A percentile compares a stretch with the other conserved stretches of the same genome.
phyloP scores from a whole-genome alignment of 31 red algal genomes.

The Odonthalia washingtoniensis region DNA sequence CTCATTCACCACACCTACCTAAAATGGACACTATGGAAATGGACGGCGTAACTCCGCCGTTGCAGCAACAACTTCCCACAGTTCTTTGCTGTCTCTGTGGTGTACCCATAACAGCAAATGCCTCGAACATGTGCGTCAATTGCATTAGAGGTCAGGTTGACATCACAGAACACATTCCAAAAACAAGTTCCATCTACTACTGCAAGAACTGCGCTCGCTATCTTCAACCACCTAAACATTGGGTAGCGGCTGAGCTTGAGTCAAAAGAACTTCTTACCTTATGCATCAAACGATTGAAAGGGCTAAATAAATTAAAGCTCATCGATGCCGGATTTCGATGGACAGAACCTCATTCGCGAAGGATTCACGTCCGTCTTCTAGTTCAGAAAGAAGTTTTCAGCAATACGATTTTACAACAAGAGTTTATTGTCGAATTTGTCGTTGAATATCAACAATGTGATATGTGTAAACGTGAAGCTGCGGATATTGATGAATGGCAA shows the following conservation, averaged over 20 bases:
- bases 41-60: conserved; percentile 41
- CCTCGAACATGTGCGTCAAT: conserved; percentile 94
- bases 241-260: conserved; percentile 95
- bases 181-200: conserved; percentile 91
- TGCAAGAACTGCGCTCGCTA: conserved; percentile 95
- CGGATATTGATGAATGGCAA: conserved; percentile 98
- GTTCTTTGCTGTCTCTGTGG: conserved; percentile 98
- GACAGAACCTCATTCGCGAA: conserved; percentile 98
- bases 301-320: conserved; percentile 94
- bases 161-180: conserved; percentile 96
- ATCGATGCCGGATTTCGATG: conserved; percentile 98
- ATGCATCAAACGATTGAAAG: conserved; percentile 88
- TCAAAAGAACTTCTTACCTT: conserved; percentile 94
- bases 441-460: conserved; percentile 98
- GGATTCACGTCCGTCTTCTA: conserved; percentile 91
- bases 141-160: conserved; percentile 95
- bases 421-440: conserved; percentile 95
- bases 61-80: conserved; percentile 64
- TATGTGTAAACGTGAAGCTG: conserved; percentile 94
- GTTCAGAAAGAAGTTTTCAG: conserved; percentile 98
- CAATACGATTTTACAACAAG: conserved; percentile 93
- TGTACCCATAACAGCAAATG: conserved; percentile 89
- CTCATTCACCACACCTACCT: no score
- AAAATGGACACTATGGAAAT: conserved; percentile 78
- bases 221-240: conserved; percentile 87